Base-by-base conservation (phyloP, 352 stramenopile species). In the Pythium diclinum region DNA sequence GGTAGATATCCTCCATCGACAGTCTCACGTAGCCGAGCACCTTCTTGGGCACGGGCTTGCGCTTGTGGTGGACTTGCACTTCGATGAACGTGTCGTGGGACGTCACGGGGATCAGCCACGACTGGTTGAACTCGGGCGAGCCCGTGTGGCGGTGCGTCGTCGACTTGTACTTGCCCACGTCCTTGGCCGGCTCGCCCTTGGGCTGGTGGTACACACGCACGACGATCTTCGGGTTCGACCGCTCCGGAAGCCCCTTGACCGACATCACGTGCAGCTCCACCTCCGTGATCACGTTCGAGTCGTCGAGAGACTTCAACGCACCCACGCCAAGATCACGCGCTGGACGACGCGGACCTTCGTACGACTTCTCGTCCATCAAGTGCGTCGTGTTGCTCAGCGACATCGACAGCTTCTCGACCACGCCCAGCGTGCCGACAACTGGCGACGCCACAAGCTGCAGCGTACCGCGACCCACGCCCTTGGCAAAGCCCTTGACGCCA, bases 331-430 rank as follows among this genome's bases (percentile, higher is more conserved):
- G 72, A 40, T 94, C 85, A 16, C 87, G 84, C 4, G 87, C 78
- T 33, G 86, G 87, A 7, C 87, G 85, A 8, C 87, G 84, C 3
- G 85, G 88, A 9, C 85, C 87, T 42, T 93, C 80, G 56, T 79
- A 94, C 34, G 73, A 57, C 49, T 91, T 95, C 25, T 89, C 85
- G 58, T 96, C 87, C 61, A 94, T 69, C 59, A 96, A 59, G 46
- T 96, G 87, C 0, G 87, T 96, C 28, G 87, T 96, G 72, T 95
- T 96, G 67, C 74, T 89, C 56, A 94, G 70, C 13, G 84, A 93
- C 68, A 92, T 79, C 1, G 81, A 80, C 44, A 96, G 30, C 61
- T 96, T 96, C 73, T 96, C 87, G 11, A 94, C 83, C 3, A 81
- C 85, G 10, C 87, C 87, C 16, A 96, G 69, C 21, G 83, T 92